Evolutionary conservation across 495 filamentous ascomycete genomes (phyloP).

Genomic region (Penicillium egyptiacum): DNA sequence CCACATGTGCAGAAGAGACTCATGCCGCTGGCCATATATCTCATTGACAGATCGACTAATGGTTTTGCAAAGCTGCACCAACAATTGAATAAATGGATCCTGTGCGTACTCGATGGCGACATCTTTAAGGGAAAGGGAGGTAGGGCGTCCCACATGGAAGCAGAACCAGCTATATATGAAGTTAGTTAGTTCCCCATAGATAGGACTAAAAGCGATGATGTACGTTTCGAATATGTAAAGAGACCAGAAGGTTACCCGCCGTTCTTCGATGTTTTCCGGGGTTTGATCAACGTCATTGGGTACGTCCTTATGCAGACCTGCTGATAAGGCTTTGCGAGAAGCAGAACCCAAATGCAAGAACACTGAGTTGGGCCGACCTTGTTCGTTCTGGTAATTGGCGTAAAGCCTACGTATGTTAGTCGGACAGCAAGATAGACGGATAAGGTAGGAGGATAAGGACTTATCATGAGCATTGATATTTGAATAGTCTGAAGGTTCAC

Average conservation of each 20-base stretch:
- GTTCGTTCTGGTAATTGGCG: slow-evolving; percentile 46
- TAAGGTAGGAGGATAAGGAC: slow-evolving; percentile 19
- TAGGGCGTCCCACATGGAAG: slow-evolving; percentile 43
- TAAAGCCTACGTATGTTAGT: slow-evolving; percentile 20
- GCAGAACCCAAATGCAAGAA: slow-evolving; percentile 44
- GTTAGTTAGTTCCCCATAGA: not conserved
- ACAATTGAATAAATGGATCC: slow-evolving; percentile 35
- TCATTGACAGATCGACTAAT: slow-evolving; percentile 38
- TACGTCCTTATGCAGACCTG: slow-evolving; percentile 46
- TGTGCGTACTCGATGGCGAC: slow-evolving; percentile 37
- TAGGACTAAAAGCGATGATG: not conserved
- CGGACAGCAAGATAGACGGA: not conserved
- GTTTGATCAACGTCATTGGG: slow-evolving; percentile 28
- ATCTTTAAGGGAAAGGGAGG: slow-evolving; percentile 36
- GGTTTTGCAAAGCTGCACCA: slow-evolving; percentile 35
- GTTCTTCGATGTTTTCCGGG: slow-evolving; percentile 33
- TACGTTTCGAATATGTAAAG: slow-evolving; percentile 46
- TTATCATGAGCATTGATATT: slow-evolving; percentile 47
- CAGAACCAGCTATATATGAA: slow-evolving; percentile 39
- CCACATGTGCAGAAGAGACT: slow-evolving; percentile 48
- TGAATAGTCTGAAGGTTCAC: slow-evolving; percentile 48
- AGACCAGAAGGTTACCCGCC: slow-evolving; percentile 44
- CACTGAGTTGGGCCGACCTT: slow-evolving; percentile 44
- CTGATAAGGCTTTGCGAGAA: slow-evolving; percentile 41
- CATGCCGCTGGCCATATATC: slow-evolving; percentile 43